These are phyloP conservation scores for Chamaecrista fasciculata DNA, from an alignment of 306 rosid genomes.

Conservation along the genomic window DNA sequence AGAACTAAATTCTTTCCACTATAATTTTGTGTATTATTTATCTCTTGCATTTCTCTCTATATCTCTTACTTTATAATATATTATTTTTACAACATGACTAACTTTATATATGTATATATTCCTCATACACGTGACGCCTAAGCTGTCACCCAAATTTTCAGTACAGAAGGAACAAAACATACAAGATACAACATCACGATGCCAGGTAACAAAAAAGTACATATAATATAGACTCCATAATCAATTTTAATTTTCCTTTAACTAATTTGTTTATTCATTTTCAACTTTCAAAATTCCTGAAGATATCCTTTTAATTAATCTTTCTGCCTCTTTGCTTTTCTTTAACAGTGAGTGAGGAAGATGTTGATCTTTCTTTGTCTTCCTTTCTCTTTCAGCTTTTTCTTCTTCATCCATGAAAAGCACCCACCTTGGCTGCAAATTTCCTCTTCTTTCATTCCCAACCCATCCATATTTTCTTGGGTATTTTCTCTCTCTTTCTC, in stretches of 20 bases:
- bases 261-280: background rate
- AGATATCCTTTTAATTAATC: background rate
- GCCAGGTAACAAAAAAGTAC: background rate
- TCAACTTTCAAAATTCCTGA: slow-evolving; percentile 31
- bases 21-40: too few species aligned
- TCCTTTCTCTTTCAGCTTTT: slow-evolving; percentile 52
- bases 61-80: too few species aligned
- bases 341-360: slow-evolving; percentile 43
- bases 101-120: too few species aligned
- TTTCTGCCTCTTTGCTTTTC: slow-evolving; percentile 4
- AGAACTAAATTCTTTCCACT: too few species aligned
- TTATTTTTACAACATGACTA: too few species aligned
- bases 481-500: too few species aligned
- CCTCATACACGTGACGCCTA: slow-evolving; percentile 29
- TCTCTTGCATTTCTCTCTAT: too few species aligned
- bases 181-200: too few species aligned
- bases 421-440: slow-evolving; percentile 50
- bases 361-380: slow-evolving; percentile 46
- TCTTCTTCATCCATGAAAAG: slow-evolving; percentile 80
- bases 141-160: slow-evolving; percentile 28
- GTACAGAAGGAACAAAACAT: slow-evolving; percentile 26
- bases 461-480: slow-evolving; percentile 31
- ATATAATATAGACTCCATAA: too few species aligned
- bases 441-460: slow-evolving; percentile 29
- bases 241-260: background rate